Evolutionary conservation across 305 asterid species (phyloP), one percentile per base, ranked within the genome.

Genomic region (Plantago rigida): DNA sequence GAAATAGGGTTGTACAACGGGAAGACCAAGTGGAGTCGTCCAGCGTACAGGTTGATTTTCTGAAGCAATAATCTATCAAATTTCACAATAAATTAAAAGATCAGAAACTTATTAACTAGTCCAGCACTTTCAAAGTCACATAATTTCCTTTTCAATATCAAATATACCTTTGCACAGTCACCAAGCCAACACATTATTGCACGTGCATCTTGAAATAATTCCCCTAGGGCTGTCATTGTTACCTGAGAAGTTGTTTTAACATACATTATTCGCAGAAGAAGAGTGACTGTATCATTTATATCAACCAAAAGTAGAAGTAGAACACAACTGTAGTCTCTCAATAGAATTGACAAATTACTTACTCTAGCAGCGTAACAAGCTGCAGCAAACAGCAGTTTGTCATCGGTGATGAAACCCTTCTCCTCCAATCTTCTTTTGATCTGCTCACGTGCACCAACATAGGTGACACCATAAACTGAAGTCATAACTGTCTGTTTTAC

Each of bases 401-500:
- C 94, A 56, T 89, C 95, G 54, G 76, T 69, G 54, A 89, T 89
- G 64, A 84, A 75, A 68, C 94, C 94, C 78, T 84, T 89, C 81
- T 89, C 96, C 77, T 84, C 82, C 75, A 89, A 71, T 74, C 94
- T 77, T 76, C 89, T 70, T 68, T 84, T 84, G 71, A 89, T 82
- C 80, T 89, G 97, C 65, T 89, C 97, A 59, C 95, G 87, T 49
- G 97, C 97, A 48, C 97, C 97, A 62, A 84, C 73, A 73, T 75
- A 89, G 14, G 97, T 89, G 64, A 89, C 97, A 29, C 97, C 97
- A 63, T 89, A 89, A 15, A 89, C 97, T 47, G 97, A 86, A 57
- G 97, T 89, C 97, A 89, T 89, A 66, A 89, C 95, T 5, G 97
- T 89, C 77, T 89, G 95, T 74, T 89, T 89, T 44, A 89, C 89